Conservation (phyloP, 495 filamentous ascomycete species). For the Tuber microsphaerosporum region DNA sequence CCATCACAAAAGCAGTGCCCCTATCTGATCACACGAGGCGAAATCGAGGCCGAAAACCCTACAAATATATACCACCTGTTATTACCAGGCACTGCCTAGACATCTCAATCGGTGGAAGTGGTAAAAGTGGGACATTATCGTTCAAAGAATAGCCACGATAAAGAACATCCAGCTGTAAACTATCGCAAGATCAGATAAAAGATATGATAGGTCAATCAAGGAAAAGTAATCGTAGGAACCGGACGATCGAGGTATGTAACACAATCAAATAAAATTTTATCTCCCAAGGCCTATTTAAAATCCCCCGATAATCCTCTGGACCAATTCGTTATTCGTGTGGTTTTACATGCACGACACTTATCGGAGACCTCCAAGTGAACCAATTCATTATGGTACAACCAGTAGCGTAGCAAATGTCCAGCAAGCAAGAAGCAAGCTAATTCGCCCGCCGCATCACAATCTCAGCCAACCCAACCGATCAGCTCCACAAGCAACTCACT, state of each 20-base stretch:
- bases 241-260: not conserved
- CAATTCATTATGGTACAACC: not conserved
- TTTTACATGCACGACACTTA: not conserved
- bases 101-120: too few species aligned
- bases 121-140: too few species aligned
- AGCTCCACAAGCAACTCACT: not conserved
- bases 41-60: too few species aligned
- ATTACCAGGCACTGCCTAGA: too few species aligned
- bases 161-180: too few species aligned
- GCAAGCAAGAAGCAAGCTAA: not conserved
- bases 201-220: not conserved
- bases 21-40: too few species aligned
- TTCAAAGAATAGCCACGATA: too few species aligned
- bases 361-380: not conserved
- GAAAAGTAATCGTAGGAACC: not conserved
- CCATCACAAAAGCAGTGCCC: too few species aligned
- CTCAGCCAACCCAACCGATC: not conserved
- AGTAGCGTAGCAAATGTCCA: not conserved
- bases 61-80: too few species aligned
- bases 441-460: not conserved
- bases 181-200: too few species aligned
- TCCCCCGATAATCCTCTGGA: not conserved
- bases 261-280: not conserved
- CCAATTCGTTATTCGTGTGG: not conserved
- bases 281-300: not conserved